Base-by-base conservation (phyloP, 805 yeast genomes). In the Torulaspora maleeae region DNA sequence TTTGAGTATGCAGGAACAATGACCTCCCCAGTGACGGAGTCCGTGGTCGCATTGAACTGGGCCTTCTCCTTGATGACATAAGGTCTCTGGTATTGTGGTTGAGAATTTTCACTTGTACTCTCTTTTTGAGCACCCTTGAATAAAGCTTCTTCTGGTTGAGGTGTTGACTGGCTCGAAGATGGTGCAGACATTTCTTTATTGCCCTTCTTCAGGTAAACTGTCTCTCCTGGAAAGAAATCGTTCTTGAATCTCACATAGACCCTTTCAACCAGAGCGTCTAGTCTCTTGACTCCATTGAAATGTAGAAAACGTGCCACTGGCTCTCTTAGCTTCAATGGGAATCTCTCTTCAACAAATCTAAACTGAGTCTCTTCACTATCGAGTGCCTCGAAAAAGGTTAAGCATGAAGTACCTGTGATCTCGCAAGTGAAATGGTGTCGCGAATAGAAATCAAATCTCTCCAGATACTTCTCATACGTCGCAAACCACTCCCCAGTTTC, bases 201-300 rank as follows among this genome's bases (percentile, higher is more conserved):
- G 17, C 32, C 44, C 44, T 61, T 63, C 28, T 72, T 78, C 34
- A 89, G 78, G 51, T 74, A 76, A 5, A 89, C 93, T 13, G 73
- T 72, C 64, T 93, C 99, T 8, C 97, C 97, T 0, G 96, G 96
- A 61, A 84, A 93, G 60, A 80, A 93, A 58, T 89, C 95, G 51
- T 75, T 77, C 51, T 84, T 85, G 70, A 91, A 86, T 41, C 73
- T 74, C 49, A 75, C 68, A 60, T 89, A 91, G 15, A 91, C 89
- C 48, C 82, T 83, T 66, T 93, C 99, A 3, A 90, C 96, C 29
- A 93, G 73, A 49, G 78, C 79, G 63, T 91, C 98, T 41, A 93
- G 75, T 54, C 98, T 75, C 28, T 95, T 80, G 11, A 80, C 80
- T 10, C 83, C 75, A 53, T 88, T 84, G 61, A 88, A 89, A 61